Percentiles rank a stretch among this genome's conserved stretches.
Evolutionary conservation across 768 basidiomycete species (phyloP).

Genomic region (Naganishia kalamii): DNA sequence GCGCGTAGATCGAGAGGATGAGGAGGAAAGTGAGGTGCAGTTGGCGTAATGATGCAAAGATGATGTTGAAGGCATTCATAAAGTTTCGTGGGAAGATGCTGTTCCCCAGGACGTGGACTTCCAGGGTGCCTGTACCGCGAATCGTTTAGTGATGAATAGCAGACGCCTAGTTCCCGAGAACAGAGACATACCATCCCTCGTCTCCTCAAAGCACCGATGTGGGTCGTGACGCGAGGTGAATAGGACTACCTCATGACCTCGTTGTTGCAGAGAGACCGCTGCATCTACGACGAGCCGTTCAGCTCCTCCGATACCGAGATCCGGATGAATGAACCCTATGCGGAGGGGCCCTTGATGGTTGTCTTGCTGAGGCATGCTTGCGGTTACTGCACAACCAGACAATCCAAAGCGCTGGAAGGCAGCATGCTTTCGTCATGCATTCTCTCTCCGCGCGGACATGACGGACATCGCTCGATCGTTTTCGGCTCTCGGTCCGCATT

Average conservation of each 20-base stretch:
- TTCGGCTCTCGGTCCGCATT: too few species aligned
- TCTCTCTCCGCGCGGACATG: too few species aligned
- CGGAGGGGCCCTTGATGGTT: slow-evolving; percentile 30
- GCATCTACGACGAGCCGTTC: slow-evolving; percentile 94
- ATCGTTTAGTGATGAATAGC: neutral
- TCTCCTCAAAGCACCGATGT: slow-evolving; percentile 86
- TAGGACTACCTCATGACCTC: slow-evolving; percentile 77
- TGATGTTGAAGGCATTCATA: slow-evolving; percentile 62
- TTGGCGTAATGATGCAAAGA: slow-evolving; percentile 82
- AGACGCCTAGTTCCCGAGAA: neutral
- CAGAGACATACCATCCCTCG: slow-evolving; percentile 63
- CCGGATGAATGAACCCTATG: slow-evolving; percentile 85
- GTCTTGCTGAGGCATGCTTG: neutral
- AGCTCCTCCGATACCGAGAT: slow-evolving; percentile 92
- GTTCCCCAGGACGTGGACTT: slow-evolving; percentile 60
- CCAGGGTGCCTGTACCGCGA: slow-evolving; percentile 61
- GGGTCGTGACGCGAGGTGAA: slow-evolving; percentile 91
- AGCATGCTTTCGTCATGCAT: neutral
- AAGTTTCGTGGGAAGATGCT: slow-evolving; percentile 76
- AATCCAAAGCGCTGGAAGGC: too few species aligned
- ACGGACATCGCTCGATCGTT: too few species aligned
- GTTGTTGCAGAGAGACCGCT: slow-evolving; percentile 74
- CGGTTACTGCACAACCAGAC: neutral
- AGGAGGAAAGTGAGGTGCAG: slow-evolving; percentile 70
- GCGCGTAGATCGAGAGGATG: slow-evolving; percentile 47